Evolutionary conservation across 2,329 filamentous ascomycete species (phyloP).

Genomic region (Orbilia ellipsospora): DNA sequence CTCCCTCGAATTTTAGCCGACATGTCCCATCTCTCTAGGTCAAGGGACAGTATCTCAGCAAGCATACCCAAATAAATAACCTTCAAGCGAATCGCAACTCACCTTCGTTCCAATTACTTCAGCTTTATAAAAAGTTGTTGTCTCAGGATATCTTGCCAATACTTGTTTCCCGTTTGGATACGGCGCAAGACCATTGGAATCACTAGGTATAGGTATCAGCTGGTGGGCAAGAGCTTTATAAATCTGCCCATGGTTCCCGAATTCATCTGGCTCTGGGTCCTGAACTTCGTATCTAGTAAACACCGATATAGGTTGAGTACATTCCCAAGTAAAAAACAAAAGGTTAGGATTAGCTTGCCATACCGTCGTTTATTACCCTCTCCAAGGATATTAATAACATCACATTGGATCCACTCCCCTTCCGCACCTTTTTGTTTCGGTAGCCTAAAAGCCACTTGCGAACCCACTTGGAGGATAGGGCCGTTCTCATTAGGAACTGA

Average conservation of each 20-base stretch:
- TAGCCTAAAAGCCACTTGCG: constrained; percentile 59
- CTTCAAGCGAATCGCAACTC: constrained; percentile 60
- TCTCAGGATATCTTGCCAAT: constrained; percentile 82
- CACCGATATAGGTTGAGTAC: background rate
- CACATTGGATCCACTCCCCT: constrained; percentile 79
- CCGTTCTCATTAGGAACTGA: constrained; percentile 53
- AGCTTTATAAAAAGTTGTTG: constrained; percentile 85
- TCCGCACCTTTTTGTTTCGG: constrained; percentile 66
- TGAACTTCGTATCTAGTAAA: constrained; percentile 72
- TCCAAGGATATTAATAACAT: constrained; percentile 78
- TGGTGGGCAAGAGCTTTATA: constrained; percentile 78
- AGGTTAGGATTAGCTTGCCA: constrained; percentile 66
- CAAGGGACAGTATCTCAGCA: constrained; percentile 1
- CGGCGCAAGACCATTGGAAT: constrained; percentile 71
- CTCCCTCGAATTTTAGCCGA: constrained; percentile 78
- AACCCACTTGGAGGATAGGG: constrained; percentile 55
- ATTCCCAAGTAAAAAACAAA: background rate
- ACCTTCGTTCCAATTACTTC: constrained; percentile 78
- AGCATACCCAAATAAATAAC: background rate
- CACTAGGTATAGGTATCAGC: constrained; percentile 79
- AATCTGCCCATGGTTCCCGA: constrained; percentile 70
- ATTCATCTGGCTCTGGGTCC: constrained; percentile 80
- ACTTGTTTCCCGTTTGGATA: constrained; percentile 75
- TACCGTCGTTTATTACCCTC: constrained; percentile 80
- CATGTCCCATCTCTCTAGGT: constrained; percentile 59